Conservation (phyloP, 441 rosid species). For the Metrosideros polymorpha region DNA sequence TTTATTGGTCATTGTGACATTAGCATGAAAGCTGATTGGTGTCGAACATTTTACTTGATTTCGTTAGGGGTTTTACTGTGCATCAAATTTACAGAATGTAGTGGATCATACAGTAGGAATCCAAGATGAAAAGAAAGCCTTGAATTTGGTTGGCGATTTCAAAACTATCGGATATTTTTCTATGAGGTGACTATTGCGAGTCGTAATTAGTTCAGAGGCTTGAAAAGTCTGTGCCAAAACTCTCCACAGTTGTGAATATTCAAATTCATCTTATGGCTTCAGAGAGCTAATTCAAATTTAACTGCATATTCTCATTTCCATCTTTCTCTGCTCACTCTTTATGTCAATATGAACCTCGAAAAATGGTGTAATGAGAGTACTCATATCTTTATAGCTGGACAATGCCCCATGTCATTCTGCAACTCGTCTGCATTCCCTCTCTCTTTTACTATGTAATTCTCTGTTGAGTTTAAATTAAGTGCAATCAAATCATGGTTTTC, state of each 20-base stretch:
- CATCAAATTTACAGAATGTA: background rate
- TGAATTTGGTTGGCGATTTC: background rate
- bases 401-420: background rate
- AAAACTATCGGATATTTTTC: background rate
- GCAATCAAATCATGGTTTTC: background rate
- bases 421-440: background rate
- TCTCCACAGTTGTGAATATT: background rate
- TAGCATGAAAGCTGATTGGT: background rate
- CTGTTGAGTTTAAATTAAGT: background rate
- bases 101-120: background rate
- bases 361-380: background rate
- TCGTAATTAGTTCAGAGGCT: background rate
- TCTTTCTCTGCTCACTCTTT: background rate
- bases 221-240: background rate
- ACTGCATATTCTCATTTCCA: background rate
- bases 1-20: background rate
- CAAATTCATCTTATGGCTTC: background rate
- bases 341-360: background rate
- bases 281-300: background rate
- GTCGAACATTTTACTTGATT: background rate
- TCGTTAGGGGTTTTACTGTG: background rate
- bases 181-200: background rate
- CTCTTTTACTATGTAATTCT: background rate
- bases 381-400: background rate
- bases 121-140: background rate